Conservation (phyloP, 2,329 filamentous ascomycete species). For the Graphiopsis chlorocephala region DNA sequence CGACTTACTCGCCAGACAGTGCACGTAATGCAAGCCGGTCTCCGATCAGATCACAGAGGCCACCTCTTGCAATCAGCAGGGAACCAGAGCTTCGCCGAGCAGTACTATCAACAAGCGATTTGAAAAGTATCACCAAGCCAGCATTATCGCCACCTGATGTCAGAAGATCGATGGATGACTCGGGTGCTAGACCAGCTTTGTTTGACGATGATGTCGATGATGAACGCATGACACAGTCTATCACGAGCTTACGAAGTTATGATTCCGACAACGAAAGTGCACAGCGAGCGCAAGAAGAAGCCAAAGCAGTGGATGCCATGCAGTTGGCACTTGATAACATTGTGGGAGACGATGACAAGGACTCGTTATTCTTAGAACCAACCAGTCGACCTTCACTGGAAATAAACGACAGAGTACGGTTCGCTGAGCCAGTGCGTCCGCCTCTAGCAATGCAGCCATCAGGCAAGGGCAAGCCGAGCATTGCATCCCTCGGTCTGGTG, state of each 20-base stretch:
- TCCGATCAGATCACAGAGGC: slow-evolving; percentile 22
- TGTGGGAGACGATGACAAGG: slow-evolving; percentile 69
- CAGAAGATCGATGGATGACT: slow-evolving; percentile 70
- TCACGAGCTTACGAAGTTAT: slow-evolving; percentile 76
- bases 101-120: slow-evolving; percentile 60
- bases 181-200: slow-evolving; percentile 49
- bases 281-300: slow-evolving; percentile 60
- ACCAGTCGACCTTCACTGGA: slow-evolving; percentile 58
- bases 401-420: slow-evolving; percentile 18
- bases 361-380: slow-evolving; percentile 62
- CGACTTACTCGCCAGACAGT: slow-evolving; percentile 20
- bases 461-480: slow-evolving; percentile 67
- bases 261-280: slow-evolving; percentile 65
- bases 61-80: slow-evolving; percentile 25
- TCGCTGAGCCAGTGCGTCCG: slow-evolving; percentile 21
- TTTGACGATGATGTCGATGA: slow-evolving; percentile 72
- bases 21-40: slow-evolving; percentile 20
- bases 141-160: slow-evolving; percentile 47
- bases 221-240: slow-evolving; percentile 72
- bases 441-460: slow-evolving; percentile 21
- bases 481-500: slow-evolving; percentile 87
- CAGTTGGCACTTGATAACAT: slow-evolving; percentile 90
- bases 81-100: slow-evolving; percentile 55
- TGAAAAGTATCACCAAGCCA: slow-evolving; percentile 47
- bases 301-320: slow-evolving; percentile 83